These are phyloP conservation scores for Mycena pura DNA, from an alignment of 768 basidiomycete species.

Conservation along the genomic window DNA sequence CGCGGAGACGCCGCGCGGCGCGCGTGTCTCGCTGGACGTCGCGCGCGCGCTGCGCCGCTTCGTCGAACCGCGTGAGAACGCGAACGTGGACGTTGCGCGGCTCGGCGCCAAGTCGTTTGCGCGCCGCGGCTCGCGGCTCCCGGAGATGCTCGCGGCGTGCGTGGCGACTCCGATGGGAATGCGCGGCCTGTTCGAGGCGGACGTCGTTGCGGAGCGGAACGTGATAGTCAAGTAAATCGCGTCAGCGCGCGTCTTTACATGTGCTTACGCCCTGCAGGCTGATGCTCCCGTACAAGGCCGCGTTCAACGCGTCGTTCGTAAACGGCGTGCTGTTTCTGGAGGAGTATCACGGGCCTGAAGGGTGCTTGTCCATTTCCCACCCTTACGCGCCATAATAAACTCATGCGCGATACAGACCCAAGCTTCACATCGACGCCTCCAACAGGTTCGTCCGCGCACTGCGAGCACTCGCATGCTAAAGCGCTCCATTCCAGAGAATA, in stretches of 20 bases:
- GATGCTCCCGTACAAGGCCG: slow-evolving; percentile 16
- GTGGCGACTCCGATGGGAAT: neutral
- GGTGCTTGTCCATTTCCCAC: neutral
- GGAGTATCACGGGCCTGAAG: neutral
- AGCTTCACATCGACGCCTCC: neutral
- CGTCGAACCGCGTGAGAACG: neutral
- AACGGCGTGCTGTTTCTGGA: slow-evolving; percentile 23
- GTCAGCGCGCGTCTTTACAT: neutral
- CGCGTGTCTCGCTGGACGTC: neutral
- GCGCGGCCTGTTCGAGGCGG: slow-evolving; percentile 8
- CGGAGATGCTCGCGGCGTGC: slow-evolving; percentile 11
- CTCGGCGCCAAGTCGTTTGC: neutral
- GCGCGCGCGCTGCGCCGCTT: slow-evolving; percentile 15
- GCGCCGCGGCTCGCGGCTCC: neutral
- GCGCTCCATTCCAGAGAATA: neutral
- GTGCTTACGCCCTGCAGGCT: slow-evolving; percentile 1
- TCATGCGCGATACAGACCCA: neutral
- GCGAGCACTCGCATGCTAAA: neutral
- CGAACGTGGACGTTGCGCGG: neutral
- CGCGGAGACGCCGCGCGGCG: neutral
- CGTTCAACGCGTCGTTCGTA: slow-evolving; percentile 19
- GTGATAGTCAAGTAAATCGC: slow-evolving; percentile 13
- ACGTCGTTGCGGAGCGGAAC: slow-evolving; percentile 18
- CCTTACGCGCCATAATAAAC: neutral
- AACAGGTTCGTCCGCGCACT: neutral